phyloP scores from a whole-genome alignment of 176 grass and related monocot species.

The Rhynchospora breviuscula region DNA sequence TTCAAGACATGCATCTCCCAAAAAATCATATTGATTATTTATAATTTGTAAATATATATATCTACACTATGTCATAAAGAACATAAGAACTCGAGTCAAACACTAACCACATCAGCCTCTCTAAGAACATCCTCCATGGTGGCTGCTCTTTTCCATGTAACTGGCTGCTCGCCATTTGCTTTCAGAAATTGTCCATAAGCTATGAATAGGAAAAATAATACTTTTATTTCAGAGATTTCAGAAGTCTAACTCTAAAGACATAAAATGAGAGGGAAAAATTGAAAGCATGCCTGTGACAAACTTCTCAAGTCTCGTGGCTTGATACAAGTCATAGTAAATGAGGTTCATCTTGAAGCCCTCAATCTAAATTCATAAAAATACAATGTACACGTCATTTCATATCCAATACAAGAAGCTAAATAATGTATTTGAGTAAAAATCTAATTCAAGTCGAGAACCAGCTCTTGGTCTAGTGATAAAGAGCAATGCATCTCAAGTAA shows the following conservation, averaged over 20 bases:
- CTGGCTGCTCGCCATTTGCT: slow-evolving; percentile 80
- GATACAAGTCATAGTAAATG: slow-evolving; percentile 93
- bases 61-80: too few species aligned
- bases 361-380: slow-evolving; percentile 33
- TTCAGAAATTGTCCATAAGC: slow-evolving; percentile 84
- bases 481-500: too few species aligned
- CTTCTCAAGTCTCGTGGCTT: slow-evolving; percentile 84
- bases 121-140: slow-evolving; percentile 94
- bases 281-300: slow-evolving; percentile 73
- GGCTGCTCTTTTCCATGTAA: slow-evolving; percentile 92
- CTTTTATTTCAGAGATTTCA: not conserved
- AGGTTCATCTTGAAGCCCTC: slow-evolving; percentile 99
- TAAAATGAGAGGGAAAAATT: not conserved
- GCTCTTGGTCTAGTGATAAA: too few species aligned
- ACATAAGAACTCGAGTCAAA: not conserved
- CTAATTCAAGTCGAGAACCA: too few species aligned
- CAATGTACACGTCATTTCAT: not conserved
- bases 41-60: not conserved
- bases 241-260: not conserved
- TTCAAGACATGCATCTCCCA: not conserved
- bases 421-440: slow-evolving; percentile 5
- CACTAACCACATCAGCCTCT: slow-evolving; percentile 78
- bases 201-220: slow-evolving; percentile 15
- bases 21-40: not conserved
- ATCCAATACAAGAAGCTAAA: not conserved